These are phyloP conservation scores for Inonotus obliquus DNA, from an alignment of 1,284 basidiomycete genomes.

Conservation along the genomic window DNA sequence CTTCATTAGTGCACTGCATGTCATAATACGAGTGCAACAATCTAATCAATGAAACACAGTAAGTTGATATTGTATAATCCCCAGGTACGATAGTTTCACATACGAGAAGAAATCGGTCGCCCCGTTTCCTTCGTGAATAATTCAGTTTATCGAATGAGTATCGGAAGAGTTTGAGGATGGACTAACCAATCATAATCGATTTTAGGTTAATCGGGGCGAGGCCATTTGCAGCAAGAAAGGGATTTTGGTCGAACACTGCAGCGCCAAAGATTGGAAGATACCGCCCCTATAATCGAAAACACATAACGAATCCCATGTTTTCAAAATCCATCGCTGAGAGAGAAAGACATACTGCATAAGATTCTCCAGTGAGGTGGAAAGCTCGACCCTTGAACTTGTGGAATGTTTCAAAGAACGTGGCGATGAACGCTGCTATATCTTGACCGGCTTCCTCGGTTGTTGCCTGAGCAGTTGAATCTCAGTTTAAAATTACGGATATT, in stretches of 20 bases:
- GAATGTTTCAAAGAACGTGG: conserved; percentile 73
- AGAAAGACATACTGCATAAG: conserved; percentile 47
- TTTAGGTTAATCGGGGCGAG: conserved; percentile 73
- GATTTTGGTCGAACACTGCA: conserved; percentile 77
- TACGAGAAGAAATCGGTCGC: conserved; percentile 40
- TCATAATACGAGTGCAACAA: conserved; percentile 14
- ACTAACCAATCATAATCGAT: conserved; percentile 72
- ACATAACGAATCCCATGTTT: too few species aligned
- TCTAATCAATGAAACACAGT: background rate
- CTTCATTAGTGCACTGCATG: conserved; percentile 6
- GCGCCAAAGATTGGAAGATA: conserved; percentile 83
- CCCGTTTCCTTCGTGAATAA: conserved; percentile 48
- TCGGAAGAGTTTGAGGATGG: background rate
- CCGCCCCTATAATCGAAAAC: conserved; percentile 49
- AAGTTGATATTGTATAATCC: background rate
- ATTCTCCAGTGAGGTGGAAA: conserved; percentile 74
- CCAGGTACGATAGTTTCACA: conserved; percentile 20
- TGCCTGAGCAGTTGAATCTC: conserved; percentile 28
- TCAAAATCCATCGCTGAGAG: too few species aligned
- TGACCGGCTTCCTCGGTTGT: conserved; percentile 64
- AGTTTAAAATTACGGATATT: background rate
- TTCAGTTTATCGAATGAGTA: too few species aligned
- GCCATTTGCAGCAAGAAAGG: conserved; percentile 49
- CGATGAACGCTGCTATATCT: conserved; percentile 65
- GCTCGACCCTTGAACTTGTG: conserved; percentile 57